Evolutionary conservation across 2,329 filamentous ascomycete species (phyloP).

Genomic region (Metarhizium guizhouense): DNA sequence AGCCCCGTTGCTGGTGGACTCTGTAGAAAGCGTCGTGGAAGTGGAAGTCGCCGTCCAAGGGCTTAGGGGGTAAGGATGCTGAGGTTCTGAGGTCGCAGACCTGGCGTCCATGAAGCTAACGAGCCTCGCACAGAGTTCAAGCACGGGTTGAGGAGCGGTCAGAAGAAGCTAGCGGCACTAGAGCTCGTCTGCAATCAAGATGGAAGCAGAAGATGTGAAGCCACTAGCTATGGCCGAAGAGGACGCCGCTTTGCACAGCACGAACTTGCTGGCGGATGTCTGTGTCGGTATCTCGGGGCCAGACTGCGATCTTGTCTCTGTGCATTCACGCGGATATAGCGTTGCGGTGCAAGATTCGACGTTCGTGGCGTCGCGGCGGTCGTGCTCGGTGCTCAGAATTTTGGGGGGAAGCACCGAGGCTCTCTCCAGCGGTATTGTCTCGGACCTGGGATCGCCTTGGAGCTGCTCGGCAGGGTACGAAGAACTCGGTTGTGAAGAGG

Average conservation of each 20-base stretch:
- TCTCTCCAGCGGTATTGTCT: not conserved
- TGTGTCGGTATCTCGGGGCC: not conserved
- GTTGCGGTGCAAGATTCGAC: not conserved
- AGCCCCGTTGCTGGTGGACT: conserved; percentile 15
- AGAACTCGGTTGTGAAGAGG: not conserved
- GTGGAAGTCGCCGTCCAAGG: conserved; percentile 22
- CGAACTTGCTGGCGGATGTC: not conserved
- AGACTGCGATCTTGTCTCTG: not conserved
- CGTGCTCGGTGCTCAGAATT: not conserved
- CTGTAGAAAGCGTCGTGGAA: conserved; percentile 15
- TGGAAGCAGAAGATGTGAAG: not conserved
- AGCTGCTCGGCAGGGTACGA: not conserved
- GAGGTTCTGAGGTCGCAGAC: conserved; percentile 27
- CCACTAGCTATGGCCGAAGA: not conserved
- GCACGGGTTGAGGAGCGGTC: not conserved
- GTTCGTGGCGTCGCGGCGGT: not conserved
- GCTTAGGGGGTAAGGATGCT: conserved; percentile 27
- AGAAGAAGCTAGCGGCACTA: not conserved
- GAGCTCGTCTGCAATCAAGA: not conserved
- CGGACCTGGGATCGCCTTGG: conserved; percentile 1
- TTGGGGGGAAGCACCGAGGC: conserved; percentile 1
- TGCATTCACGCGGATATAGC: conserved; percentile 3
- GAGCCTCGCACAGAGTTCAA: conserved; percentile 7
- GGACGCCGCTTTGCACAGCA: not conserved
- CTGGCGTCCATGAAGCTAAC: conserved; percentile 29